These are phyloP conservation scores for Aureobasidium vineae DNA, from an alignment of 2,329 filamentous ascomycete species.

Conservation along the genomic window DNA sequence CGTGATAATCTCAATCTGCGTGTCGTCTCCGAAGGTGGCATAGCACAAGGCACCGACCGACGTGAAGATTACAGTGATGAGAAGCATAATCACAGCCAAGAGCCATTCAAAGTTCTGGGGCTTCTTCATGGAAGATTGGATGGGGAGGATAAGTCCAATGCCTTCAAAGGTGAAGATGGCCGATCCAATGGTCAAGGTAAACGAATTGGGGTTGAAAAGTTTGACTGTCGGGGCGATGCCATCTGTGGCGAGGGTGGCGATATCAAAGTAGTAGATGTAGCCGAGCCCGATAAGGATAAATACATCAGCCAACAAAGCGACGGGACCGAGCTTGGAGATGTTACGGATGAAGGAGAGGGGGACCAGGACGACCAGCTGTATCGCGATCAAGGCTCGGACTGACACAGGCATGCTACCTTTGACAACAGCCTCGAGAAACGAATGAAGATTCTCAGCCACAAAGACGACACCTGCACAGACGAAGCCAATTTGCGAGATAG, in stretches of 20 bases:
- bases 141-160: constrained; percentile 72
- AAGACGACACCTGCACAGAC: constrained; percentile 77
- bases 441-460: constrained; percentile 68
- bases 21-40: constrained; percentile 67
- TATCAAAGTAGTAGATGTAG: constrained; percentile 73
- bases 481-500: constrained; percentile 73
- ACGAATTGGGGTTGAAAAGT: constrained; percentile 67
- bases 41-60: constrained; percentile 72
- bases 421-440: constrained; percentile 64
- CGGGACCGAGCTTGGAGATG: constrained; percentile 69
- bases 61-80: constrained; percentile 71
- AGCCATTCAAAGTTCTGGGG: constrained; percentile 66
- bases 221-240: constrained; percentile 62
- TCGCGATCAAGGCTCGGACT: constrained; percentile 60
- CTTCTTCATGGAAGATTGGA: constrained; percentile 71
- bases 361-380: constrained; percentile 64
- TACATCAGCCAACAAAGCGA: constrained; percentile 66
- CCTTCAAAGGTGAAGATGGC: constrained; percentile 78
- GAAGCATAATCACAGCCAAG: constrained; percentile 66
- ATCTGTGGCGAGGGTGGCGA: constrained; percentile 54
- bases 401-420: constrained; percentile 49
- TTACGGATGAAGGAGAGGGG: constrained; percentile 70
- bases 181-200: constrained; percentile 68
- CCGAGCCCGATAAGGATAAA: constrained; percentile 68
- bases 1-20: constrained; percentile 71